These are phyloP conservation scores for Monilinia fructicola DNA, from an alignment of 2,329 filamentous ascomycete genomes.

Conservation along the genomic window DNA sequence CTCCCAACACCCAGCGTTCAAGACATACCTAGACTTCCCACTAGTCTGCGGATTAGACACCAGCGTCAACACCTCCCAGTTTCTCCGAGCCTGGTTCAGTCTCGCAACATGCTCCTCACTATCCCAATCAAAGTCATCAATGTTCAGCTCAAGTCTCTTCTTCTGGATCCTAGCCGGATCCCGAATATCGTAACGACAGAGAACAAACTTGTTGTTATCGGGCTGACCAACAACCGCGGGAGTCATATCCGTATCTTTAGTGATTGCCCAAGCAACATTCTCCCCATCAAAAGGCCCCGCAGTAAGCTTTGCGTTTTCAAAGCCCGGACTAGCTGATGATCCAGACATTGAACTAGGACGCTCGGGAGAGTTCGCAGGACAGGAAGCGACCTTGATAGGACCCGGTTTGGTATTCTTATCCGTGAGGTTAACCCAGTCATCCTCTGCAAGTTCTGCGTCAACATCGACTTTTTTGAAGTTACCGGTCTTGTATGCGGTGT, in stretches of 20 bases:
- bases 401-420: neutral
- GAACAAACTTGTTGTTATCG: neutral
- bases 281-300: neutral
- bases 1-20: fast-evolving
- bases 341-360: neutral
- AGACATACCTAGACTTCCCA: slow-evolving; percentile 2
- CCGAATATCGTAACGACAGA: neutral
- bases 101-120: neutral
- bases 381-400: neutral
- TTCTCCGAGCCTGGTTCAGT: neutral
- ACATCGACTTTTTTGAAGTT: neutral
- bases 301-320: neutral
- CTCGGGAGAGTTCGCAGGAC: neutral
- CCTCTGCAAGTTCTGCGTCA: neutral
- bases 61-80: neutral
- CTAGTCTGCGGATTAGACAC: slow-evolving; percentile 6
- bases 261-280: neutral
- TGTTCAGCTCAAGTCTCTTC: neutral
- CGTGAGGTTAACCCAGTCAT: slow-evolving; percentile 8
- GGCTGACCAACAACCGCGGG: neutral
- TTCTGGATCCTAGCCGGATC: neutral
- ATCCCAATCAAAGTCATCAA: slow-evolving; percentile 1
- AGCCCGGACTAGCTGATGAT: neutral
- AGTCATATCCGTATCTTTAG: neutral
- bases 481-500: neutral